Conservation (phyloP, 768 basidiomycete species). For the Xerocomus potaroensis region DNA sequence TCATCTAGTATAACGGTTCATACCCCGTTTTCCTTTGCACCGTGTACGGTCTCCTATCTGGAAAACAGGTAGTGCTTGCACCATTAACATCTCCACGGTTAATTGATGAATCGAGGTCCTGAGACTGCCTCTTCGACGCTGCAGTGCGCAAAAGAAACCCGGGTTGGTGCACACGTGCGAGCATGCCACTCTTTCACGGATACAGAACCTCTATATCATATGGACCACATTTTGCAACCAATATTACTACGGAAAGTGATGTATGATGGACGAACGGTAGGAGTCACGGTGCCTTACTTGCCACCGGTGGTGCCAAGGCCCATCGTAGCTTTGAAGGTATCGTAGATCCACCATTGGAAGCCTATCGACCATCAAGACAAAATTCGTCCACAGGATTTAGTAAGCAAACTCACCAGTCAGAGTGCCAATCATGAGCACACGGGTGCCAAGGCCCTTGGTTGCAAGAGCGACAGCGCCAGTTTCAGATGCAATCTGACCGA, state of each 20-base stretch:
- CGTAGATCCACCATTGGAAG: conserved; percentile 96
- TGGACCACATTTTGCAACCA: background rate
- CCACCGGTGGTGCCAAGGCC: conserved; percentile 87
- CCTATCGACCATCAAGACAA: conserved; percentile 35
- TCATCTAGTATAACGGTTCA: no score
- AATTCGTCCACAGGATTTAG: no score
- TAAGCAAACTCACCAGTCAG: conserved; percentile 36
- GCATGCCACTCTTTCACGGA: no score
- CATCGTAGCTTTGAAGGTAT: conserved; percentile 79
- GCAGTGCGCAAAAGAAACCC: no score
- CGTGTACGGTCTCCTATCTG: no score
- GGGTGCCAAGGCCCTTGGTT: conserved; percentile 87
- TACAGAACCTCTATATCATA: no score
- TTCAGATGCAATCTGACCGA: conserved; percentile 68
- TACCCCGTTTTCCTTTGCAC: no score
- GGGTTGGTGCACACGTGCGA: no score
- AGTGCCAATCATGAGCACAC: conserved; percentile 81
- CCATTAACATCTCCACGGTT: no score
- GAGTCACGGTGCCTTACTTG: conserved; percentile 50
- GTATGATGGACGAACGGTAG: background rate
- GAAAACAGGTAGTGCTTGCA: no score
- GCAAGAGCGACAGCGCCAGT: conserved; percentile 60
- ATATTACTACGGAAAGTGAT: background rate
- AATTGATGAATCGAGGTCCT: no score
- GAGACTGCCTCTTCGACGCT: no score